phyloP scores from a whole-genome alignment of 805 yeast species.

The Barnettozyma vustinii region DNA sequence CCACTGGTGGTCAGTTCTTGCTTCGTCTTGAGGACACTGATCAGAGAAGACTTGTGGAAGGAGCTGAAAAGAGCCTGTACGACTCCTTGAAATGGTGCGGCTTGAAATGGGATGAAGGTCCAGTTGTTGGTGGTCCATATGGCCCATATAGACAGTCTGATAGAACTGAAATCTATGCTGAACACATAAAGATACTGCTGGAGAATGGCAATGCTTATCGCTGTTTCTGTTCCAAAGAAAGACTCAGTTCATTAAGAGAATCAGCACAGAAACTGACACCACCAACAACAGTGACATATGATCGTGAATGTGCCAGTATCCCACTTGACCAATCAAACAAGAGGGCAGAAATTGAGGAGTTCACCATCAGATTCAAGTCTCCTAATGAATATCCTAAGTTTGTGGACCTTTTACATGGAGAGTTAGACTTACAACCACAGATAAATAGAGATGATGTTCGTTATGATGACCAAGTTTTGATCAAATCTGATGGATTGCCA shows the following conservation, averaged over 20 bases:
- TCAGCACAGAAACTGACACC: constrained; percentile 74
- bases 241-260: constrained; percentile 61
- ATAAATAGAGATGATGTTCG: constrained; percentile 62
- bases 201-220: constrained; percentile 72
- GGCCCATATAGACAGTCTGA: constrained; percentile 89
- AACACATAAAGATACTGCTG: constrained; percentile 52
- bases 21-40: constrained; percentile 93
- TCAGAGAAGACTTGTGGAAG: constrained; percentile 66
- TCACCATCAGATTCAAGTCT: constrained; percentile 68
- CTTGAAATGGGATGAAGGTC: constrained; percentile 77
- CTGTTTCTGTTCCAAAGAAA: constrained; percentile 79
- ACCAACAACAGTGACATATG: constrained; percentile 90
- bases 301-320: constrained; percentile 63
- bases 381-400: constrained; percentile 68
- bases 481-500: constrained; percentile 93
- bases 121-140: constrained; percentile 35
- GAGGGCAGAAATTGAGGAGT: constrained; percentile 31
- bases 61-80: constrained; percentile 80
- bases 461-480: constrained; percentile 81
- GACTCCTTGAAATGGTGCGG: constrained; percentile 76
- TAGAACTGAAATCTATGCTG: constrained; percentile 56
- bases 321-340: constrained; percentile 37
- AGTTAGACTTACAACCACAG: constrained; percentile 73
- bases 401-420: constrained; percentile 74
- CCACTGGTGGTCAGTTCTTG: constrained; percentile 75